phyloP scores from a whole-genome alignment of 768 basidiomycete genomes.

The Pholiota microspora region DNA sequence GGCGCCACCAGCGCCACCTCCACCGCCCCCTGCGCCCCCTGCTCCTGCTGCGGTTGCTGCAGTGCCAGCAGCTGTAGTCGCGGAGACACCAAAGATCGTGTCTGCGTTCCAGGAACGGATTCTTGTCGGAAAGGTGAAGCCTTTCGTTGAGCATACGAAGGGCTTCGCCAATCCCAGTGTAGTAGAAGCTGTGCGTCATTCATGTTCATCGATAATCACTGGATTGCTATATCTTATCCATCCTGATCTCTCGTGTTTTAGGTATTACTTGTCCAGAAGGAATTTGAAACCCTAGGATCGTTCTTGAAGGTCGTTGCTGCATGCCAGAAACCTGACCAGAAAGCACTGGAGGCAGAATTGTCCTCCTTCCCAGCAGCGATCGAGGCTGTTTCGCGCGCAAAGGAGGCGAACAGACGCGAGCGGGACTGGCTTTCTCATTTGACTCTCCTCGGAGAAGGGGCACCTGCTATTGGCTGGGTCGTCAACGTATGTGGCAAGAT shows the following conservation, averaged over 20 bases:
- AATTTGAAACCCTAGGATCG: slow-evolving; percentile 65
- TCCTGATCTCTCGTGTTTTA: slow-evolving; percentile 26
- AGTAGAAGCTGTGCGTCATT: slow-evolving; percentile 67
- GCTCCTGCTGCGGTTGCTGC: slow-evolving; percentile 26
- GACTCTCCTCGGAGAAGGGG: slow-evolving; percentile 79
- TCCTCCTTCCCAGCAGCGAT: slow-evolving; percentile 70
- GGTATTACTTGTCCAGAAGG: slow-evolving; percentile 66
- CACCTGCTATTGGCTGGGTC: slow-evolving; percentile 85
- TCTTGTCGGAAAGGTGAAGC: slow-evolving; percentile 69
- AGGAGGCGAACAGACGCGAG: slow-evolving; percentile 78
- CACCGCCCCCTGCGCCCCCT: slow-evolving; percentile 4
- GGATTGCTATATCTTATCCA: slow-evolving; percentile 1
- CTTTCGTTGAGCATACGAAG: slow-evolving; percentile 71
- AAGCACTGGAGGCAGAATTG: slow-evolving; percentile 55
- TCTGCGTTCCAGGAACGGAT: slow-evolving; percentile 72
- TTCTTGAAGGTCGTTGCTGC: slow-evolving; percentile 64
- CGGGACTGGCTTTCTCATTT: slow-evolving; percentile 84
- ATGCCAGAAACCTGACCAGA: slow-evolving; percentile 79
- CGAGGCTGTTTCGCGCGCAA: slow-evolving; percentile 73
- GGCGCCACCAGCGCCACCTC: slow-evolving; percentile 7
- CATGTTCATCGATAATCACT: background rate
- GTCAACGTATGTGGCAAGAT: slow-evolving; percentile 54
- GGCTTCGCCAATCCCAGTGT: slow-evolving; percentile 68
- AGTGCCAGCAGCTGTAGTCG: slow-evolving; percentile 33
- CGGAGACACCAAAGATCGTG: slow-evolving; percentile 54